Base-by-base conservation (phyloP, 805 yeast genomes). In the Cyberlindnera subsufficiens region DNA sequence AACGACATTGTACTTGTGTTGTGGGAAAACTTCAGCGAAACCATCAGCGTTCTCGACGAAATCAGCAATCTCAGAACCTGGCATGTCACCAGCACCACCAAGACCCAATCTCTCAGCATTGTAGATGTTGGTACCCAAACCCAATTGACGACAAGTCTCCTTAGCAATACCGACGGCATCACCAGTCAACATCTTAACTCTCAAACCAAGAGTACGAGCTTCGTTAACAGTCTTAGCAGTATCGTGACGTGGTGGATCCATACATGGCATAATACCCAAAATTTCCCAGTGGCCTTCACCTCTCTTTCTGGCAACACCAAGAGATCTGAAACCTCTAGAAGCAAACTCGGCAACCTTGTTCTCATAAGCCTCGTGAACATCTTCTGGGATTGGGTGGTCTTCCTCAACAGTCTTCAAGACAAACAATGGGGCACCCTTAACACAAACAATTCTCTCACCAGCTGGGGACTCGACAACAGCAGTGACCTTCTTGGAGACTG, bases 241-340 rank as follows among this genome's bases (percentile, higher is more conserved):
- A 72, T 89, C 96, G 74, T 89, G 95, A 81, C 96, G 86, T 74
- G 96, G 96, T 64, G 96, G 96, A 74, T 89, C 96, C 90, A 86
- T 85, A 75, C 96, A 88, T 71, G 96, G 96, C 96, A 89, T 88
- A 69, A 89, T 90, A 69, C 96, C 96, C 65, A 89, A 75, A 60
- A 89, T 88, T 75, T 89, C 96, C 96, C 96, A 89, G 81, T 86
- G 95, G 62, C 95, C 95, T 72, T 87, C 96, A 73, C 95, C 96
- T 77, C 95, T 82, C 87, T 87, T 87, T 80, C 96, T 86, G 55
- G 96, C 96, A 75, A 89, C 96, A 83, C 96, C 96, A 67, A 89
- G 78, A 64, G 96, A 89, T 74, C 96, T 80, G 91, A 87, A 89
- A 80, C 96, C 96, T 81, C 96, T 84, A 61, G 95, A 82, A 65